Evolutionary conservation across 208 protist genomes (phyloP).

Genomic region (Wallacemonas sp.): DNA sequence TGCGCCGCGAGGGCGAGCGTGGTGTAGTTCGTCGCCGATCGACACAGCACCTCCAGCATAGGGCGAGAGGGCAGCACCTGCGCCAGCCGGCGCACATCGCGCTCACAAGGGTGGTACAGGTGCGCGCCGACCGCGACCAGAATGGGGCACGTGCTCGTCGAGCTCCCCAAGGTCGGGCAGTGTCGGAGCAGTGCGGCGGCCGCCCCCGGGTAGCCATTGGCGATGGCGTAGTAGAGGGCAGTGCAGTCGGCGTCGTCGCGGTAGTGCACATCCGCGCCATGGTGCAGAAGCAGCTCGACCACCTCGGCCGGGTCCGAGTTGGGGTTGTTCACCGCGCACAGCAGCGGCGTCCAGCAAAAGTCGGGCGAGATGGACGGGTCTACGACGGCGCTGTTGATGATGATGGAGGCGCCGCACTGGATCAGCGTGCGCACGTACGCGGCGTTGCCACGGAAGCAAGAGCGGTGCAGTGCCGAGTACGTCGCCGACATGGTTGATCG

Average conservation of each 20-base stretch:
- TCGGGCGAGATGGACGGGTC: slow-evolving; percentile 46
- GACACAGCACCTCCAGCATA: slow-evolving; percentile 58
- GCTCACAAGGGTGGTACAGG: slow-evolving; percentile 61
- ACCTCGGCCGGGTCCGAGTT: slow-evolving; percentile 77
- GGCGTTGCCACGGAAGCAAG: slow-evolving; percentile 88
- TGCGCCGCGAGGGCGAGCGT: slow-evolving; percentile 55
- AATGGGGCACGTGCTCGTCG: slow-evolving; percentile 61
- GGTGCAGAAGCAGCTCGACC: slow-evolving; percentile 60
- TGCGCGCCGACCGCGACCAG: slow-evolving; percentile 79
- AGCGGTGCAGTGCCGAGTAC: slow-evolving; percentile 72
- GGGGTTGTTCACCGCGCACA: slow-evolving; percentile 91
- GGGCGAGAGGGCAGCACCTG: slow-evolving; percentile 54
- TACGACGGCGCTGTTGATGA: slow-evolving; percentile 71
- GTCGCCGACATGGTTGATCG: background rate
- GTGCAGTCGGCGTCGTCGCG: slow-evolving; percentile 80
- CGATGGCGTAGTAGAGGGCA: slow-evolving; percentile 88
- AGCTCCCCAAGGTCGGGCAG: slow-evolving; percentile 55
- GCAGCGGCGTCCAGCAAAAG: slow-evolving; percentile 86
- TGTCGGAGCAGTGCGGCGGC: slow-evolving; percentile 55
- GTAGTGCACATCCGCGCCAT: slow-evolving; percentile 72
- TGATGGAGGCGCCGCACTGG: slow-evolving; percentile 60
- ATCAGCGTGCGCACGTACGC: slow-evolving; percentile 84
- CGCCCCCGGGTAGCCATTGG: slow-evolving; percentile 81
- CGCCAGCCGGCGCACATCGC: slow-evolving; percentile 66
- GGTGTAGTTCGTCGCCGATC: slow-evolving; percentile 36